These are phyloP conservation scores for Halophytophthora polymorphica DNA, from an alignment of 352 stramenopile genomes.

Conservation along the genomic window DNA sequence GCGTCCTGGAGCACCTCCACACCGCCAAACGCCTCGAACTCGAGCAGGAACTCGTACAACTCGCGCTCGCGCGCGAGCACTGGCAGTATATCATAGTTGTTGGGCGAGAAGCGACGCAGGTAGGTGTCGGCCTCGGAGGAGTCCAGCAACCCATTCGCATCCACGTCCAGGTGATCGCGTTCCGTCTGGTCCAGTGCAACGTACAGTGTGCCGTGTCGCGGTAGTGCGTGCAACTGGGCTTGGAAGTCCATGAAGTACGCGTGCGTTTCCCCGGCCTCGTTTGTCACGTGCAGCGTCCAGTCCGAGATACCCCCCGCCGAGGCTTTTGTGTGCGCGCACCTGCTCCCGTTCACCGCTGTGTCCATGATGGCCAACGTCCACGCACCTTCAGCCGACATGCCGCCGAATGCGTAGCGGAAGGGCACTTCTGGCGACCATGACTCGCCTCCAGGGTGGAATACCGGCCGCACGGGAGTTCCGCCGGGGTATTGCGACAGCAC, in stretches of 20 bases:
- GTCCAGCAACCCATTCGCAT: slow-evolving; percentile 57
- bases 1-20: slow-evolving; percentile 48
- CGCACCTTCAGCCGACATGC: slow-evolving; percentile 42
- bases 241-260: slow-evolving; percentile 71
- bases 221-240: slow-evolving; percentile 56
- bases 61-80: slow-evolving; percentile 32
- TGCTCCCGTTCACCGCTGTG: slow-evolving; percentile 10
- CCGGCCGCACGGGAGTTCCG: slow-evolving; percentile 46
- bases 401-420: slow-evolving; percentile 46
- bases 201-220: slow-evolving; percentile 67
- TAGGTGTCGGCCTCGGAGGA: slow-evolving; percentile 51
- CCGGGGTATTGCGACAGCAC: slow-evolving; percentile 56
- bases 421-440: slow-evolving; percentile 68
- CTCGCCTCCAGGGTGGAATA: slow-evolving; percentile 39
- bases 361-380: slow-evolving; percentile 67
- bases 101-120: slow-evolving; percentile 45
- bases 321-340: slow-evolving; percentile 10
- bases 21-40: slow-evolving; percentile 38
- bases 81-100: slow-evolving; percentile 42
- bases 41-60: slow-evolving; percentile 45
- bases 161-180: slow-evolving; percentile 57
- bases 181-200: slow-evolving; percentile 51
- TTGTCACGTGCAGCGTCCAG: slow-evolving; percentile 67
- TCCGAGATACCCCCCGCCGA: slow-evolving; percentile 64
- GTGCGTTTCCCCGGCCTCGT: slow-evolving; percentile 43